A percentile compares a stretch with the other conserved stretches of the same genome.
These are phyloP conservation scores for Daedaleopsis sinensis DNA, from an alignment of 768 basidiomycete genomes.

Conservation along the genomic window DNA sequence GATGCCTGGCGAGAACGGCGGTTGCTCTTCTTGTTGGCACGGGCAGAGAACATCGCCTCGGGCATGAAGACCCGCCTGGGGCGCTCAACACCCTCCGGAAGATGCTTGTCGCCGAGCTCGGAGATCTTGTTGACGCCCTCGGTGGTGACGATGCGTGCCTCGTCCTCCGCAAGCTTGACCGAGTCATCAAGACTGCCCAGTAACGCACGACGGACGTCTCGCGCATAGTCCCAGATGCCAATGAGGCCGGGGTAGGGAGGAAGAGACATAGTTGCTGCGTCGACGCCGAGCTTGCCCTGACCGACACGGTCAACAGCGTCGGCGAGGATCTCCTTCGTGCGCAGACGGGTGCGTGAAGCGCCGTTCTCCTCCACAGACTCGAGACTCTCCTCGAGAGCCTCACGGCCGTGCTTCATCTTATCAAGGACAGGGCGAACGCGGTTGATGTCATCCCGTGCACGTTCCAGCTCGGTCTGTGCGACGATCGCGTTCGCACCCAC, in stretches of 20 bases:
- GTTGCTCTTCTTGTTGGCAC: constrained; percentile 37
- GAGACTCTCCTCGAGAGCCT: constrained; percentile 76
- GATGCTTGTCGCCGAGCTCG: constrained; percentile 71
- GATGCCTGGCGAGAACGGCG: constrained; percentile 38
- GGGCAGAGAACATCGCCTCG: constrained; percentile 92
- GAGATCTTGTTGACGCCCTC: constrained; percentile 67
- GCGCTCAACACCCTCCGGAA: constrained; percentile 82
- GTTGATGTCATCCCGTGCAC: constrained; percentile 70
- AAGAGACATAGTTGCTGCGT: constrained; percentile 48
- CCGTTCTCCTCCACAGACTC: constrained; percentile 80
- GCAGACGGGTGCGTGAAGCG: constrained; percentile 51
- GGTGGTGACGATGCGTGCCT: constrained; percentile 71
- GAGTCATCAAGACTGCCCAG: constrained; percentile 81
- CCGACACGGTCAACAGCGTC: constrained; percentile 78
- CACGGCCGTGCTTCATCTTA: constrained; percentile 77
- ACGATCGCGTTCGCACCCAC: constrained; percentile 84
- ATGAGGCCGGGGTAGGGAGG: constrained; percentile 86
- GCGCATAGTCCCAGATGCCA: constrained; percentile 83
- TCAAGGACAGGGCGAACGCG: constrained; percentile 81
- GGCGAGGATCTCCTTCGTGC: constrained; percentile 61
- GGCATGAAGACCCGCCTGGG: constrained; percentile 88
- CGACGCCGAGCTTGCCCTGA: constrained; percentile 70
- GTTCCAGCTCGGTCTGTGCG: constrained; percentile 76
- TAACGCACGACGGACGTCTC: constrained; percentile 76
- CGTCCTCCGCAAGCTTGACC: constrained; percentile 79